A percentile compares a stretch with the other conserved stretches of the same genome.
Evolutionary conservation across 495 filamentous ascomycete species (phyloP).

Genomic region (Cryomyces minteri): DNA sequence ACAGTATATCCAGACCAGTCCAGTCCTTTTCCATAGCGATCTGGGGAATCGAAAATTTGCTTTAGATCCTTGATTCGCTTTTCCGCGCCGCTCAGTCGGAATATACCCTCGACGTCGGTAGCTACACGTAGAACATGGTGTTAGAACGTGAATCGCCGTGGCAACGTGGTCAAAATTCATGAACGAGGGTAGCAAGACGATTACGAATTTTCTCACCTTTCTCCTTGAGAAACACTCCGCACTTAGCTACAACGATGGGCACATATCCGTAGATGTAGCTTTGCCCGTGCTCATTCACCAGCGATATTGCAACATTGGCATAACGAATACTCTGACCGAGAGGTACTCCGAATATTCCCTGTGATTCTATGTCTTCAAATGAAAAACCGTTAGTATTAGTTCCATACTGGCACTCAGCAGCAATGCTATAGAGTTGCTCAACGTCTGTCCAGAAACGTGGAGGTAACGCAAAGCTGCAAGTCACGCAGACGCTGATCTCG

Average conservation of each 20-base stretch:
- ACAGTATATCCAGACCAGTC: constrained; percentile 98
- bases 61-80: constrained; percentile 96
- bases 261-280: constrained; percentile 99
- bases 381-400: background rate
- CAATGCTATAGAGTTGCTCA: too few species aligned
- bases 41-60: constrained; percentile 79
- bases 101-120: constrained; percentile 92
- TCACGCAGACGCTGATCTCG: too few species aligned
- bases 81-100: constrained; percentile 88
- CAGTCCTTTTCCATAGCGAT: constrained; percentile 88
- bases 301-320: constrained; percentile 94
- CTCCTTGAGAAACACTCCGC: constrained; percentile 93
- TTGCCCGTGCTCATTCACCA: constrained; percentile 74
- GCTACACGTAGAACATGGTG: constrained; percentile 31
- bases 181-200: background rate
- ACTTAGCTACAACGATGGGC: constrained; percentile 96
- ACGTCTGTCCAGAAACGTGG: too few species aligned
- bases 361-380: constrained; percentile 18
- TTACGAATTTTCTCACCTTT: constrained; percentile 46
- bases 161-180: background rate
- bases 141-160: background rate
- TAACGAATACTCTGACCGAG: constrained; percentile 91
- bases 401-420: too few species aligned
- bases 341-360: constrained; percentile 84
- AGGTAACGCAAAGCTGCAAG: too few species aligned